Evolutionary conservation across 2,329 filamentous ascomycete genomes (phyloP), one percentile per base, ranked within the genome.

Genomic region (Monilinia vaccinii-corymbosi): DNA sequence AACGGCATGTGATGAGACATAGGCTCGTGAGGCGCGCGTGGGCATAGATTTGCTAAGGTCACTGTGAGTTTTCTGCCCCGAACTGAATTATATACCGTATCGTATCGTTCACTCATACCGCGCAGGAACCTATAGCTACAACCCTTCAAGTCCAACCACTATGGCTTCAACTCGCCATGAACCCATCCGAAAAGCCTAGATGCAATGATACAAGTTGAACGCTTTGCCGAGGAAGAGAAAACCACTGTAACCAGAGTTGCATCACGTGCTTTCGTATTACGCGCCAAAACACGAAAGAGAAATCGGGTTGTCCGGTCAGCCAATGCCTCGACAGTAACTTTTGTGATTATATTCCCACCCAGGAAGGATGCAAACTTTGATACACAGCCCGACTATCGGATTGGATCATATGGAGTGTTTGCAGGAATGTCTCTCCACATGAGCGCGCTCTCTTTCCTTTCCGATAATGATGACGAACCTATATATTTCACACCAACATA

Each of bases 401-500:
- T 44, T 47, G 38, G 8, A 45, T 4, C 40, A 44, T 34, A 66
- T 65, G 63, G 56, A 56, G 42, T 50, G 28, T 50, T 25, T 51
- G 21, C 52, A 53, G 14, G 32, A 28, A 59, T 59, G 56, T 32
- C 56, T 53, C 38, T 44, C 48, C 49, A 59, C 21, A 59, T 46
- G 42, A 38, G 28, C 11, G 9, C 14, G 49, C 31, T 21, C 45
- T 36, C 49, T n/a, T 18, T n/a, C 40, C 36, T n/a, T 23, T 45
- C 40, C 8, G 48, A 59, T 42, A 58, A 64, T 28, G 56, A 65
- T 31, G 61, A 67, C 36, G 75, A 77, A 62, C 73, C 77, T 9
- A 68, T 82, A 32, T 79, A 83, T 65, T 80, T 76, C 67, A 76
- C 80, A 56, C 72, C 76, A 2, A 71, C 69, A 10, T 73, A 73